These are phyloP conservation scores for Fusarium sp. DNA, from an alignment of 2,329 filamentous ascomycete species.

Conservation along the genomic window DNA sequence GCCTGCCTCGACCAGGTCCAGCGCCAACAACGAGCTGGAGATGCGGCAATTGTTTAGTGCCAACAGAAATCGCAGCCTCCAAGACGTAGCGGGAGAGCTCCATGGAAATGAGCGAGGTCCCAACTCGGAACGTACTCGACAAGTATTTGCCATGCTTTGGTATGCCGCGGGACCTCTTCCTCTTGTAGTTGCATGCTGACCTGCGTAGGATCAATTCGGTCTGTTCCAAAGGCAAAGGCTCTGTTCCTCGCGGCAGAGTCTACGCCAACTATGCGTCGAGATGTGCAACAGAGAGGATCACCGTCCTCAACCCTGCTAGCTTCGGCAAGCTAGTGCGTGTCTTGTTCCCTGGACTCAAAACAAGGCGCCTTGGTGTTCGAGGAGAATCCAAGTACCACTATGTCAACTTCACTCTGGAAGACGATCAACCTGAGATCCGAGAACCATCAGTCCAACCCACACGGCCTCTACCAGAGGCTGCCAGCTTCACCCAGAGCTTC, in stretches of 20 bases:
- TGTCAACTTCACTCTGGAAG: slow-evolving; percentile 75
- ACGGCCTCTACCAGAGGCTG: slow-evolving; percentile 65
- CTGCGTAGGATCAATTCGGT: slow-evolving; percentile 78
- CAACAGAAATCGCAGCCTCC: slow-evolving; percentile 77
- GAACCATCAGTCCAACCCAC: slow-evolving; percentile 64
- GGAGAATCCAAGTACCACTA: slow-evolving; percentile 99
- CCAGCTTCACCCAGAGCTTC: slow-evolving; percentile 64
- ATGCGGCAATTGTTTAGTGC: slow-evolving; percentile 82
- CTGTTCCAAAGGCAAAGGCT: slow-evolving; percentile 83
- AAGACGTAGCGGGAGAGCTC: slow-evolving; percentile 82
- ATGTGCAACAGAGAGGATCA: slow-evolving; percentile 93
- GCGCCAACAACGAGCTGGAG: slow-evolving; percentile 85
- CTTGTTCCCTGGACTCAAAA: slow-evolving; percentile 95
- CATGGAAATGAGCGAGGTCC: slow-evolving; percentile 86
- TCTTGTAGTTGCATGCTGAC: slow-evolving; percentile 27
- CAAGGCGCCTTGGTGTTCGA: slow-evolving; percentile 89
- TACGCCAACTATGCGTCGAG: slow-evolving; percentile 96
- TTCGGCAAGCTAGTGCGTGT: slow-evolving; percentile 98
- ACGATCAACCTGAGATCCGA: slow-evolving; percentile 68
- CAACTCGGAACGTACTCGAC: slow-evolving; percentile 86
- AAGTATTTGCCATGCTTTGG: slow-evolving; percentile 93
- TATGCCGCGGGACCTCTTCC: slow-evolving; percentile 59
- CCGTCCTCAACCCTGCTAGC: slow-evolving; percentile 94
- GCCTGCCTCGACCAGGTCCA: slow-evolving; percentile 74
- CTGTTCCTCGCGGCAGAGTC: slow-evolving; percentile 91